Base-by-base conservation (phyloP, 805 yeast genomes). In the Kodamaea jinghongensis region DNA sequence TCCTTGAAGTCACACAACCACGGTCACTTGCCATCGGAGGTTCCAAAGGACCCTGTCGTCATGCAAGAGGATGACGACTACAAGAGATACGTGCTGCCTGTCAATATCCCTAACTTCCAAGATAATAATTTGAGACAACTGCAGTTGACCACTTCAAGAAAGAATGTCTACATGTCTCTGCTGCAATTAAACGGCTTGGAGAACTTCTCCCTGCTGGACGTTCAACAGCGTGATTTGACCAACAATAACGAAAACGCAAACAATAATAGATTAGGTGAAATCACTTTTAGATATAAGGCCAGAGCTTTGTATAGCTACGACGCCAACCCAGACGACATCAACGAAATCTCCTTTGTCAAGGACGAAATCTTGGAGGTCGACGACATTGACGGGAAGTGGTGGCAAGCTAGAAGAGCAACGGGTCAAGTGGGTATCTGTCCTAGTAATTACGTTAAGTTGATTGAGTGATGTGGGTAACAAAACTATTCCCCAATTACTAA, bases 341-440 rank as follows among this genome's bases (percentile, higher is more conserved):
- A 90, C 55, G 99, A 91, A 65, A 77, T 91, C 16, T 84, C 96
- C 4, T 93, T 91, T 55, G 80, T 75, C 47, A 88, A 90, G 61
- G 96, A 93, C 41, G 98, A 91, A 61, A 68, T 88, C n/a, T 74
- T 91, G 60, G 88, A 83, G 54, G 95, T 91, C 25, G 87, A 87
- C 50, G 97, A 91, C 56, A 87, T 88, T 42, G 86, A 86, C 49
- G 97, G 97, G 33, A 82, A 95, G 65, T 91, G 99, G 99, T 91
- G 98, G 98, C 96, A 89, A 65, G 97, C 96, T 29, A 79, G 85
- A 60, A 78, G 90, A 55, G 73, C 83, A 6, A 84, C 79, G 50
- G 99, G 99, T 25, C 93, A 89, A 60, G 85, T 88, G 31, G 99
- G 98, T 50, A 91, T 91, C 54, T 89, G 96, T 62, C 98, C 99